These are phyloP conservation scores for Thelonectria blattea DNA, from an alignment of 2,329 filamentous ascomycete species.

Conservation along the genomic window DNA sequence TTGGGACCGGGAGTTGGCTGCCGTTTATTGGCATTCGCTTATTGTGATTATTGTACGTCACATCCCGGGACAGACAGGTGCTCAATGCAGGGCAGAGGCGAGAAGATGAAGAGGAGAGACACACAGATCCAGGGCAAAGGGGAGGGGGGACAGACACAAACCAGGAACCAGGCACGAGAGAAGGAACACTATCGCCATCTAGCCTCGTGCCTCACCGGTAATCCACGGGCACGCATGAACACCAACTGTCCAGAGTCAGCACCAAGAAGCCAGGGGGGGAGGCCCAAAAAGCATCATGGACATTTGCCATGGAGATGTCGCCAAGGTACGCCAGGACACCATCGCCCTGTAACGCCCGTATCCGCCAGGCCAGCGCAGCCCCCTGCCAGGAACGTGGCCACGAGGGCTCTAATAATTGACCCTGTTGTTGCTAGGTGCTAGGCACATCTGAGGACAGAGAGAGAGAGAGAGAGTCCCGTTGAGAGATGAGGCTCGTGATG, in stretches of 20 bases:
- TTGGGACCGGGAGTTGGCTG: neutral
- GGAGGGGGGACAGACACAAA: neutral
- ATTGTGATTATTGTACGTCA: neutral
- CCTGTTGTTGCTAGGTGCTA: no score
- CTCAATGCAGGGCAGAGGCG: no score
- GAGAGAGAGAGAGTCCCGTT: no score
- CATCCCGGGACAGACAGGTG: neutral
- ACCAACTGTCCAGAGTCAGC: neutral
- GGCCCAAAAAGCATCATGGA: constrained; percentile 5
- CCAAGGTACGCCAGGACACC: neutral
- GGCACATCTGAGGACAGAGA: no score
- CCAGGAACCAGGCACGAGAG: neutral
- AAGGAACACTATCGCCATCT: constrained; percentile 13
- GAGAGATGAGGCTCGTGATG: constrained; percentile 15
- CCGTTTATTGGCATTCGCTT: neutral
- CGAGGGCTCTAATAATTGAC: neutral
- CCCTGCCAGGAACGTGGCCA: constrained; percentile 10
- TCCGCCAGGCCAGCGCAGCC: neutral
- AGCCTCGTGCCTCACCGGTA: constrained; percentile 2
- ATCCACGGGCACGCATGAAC: constrained; percentile 1
- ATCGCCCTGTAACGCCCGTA: neutral
- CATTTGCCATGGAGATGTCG: constrained; percentile 5
- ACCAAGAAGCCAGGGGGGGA: neutral
- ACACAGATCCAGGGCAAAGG: no score
- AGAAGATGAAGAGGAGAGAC: neutral